Conservation (phyloP, 2,329 filamentous ascomycete genomes). For the Aspergillaceae sp. region DNA sequence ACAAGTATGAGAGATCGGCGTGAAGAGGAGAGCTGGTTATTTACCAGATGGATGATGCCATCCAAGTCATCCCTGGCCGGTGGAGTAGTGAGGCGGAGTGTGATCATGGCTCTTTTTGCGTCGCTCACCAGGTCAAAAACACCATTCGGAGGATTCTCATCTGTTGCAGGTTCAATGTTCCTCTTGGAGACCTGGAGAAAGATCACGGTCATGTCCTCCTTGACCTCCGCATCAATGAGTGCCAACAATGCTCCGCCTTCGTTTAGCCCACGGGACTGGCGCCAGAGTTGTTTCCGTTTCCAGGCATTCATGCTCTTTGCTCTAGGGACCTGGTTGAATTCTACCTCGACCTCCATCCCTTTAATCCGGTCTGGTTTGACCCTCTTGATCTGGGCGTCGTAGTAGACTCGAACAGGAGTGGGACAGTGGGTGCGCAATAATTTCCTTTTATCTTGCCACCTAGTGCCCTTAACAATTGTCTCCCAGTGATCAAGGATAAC, state of each 20-base stretch:
- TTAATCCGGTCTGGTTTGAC: background rate
- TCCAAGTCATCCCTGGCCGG: background rate
- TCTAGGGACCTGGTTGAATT: conserved; percentile 5
- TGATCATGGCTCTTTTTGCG: background rate
- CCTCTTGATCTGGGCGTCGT: background rate
- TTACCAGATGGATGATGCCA: background rate
- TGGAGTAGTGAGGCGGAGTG: background rate
- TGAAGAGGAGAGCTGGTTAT: background rate
- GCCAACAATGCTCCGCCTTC: conserved; percentile 1
- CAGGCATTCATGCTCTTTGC: background rate
- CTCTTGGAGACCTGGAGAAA: conserved; percentile 4
- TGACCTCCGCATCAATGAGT: conserved; percentile 3
- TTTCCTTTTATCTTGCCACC: conserved; percentile 4
- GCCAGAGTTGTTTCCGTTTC: conserved; percentile 4
- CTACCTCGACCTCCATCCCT: conserved; percentile 4
- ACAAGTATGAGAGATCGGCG: conserved; percentile 4
- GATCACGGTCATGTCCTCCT: conserved; percentile 1
- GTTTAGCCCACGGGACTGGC: conserved; percentile 1
- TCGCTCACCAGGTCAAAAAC: background rate
- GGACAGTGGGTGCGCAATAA: conserved; percentile 1
- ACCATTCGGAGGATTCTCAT: background rate
- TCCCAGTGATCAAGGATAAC: conserved; percentile 4
- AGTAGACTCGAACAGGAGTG: conserved; percentile 4
- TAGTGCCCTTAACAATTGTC: background rate
- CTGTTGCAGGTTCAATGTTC: background rate